Evolutionary conservation across 257 asterid species (phyloP).

Genomic region (Lycium ferocissimum): DNA sequence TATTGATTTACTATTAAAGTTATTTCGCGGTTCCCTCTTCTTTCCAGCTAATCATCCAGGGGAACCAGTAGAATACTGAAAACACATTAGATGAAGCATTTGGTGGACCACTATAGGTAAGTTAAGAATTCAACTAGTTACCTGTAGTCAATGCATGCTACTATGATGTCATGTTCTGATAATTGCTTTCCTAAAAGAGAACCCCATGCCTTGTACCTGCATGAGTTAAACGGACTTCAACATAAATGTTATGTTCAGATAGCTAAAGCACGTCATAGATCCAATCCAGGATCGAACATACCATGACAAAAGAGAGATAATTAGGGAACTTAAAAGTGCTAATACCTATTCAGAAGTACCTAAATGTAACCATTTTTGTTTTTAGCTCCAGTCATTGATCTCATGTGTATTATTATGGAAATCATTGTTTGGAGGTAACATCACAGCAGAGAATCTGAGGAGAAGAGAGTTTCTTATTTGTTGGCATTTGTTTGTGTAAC

Average conservation of each 20-base stretch:
- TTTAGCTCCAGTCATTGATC: constrained; percentile 1
- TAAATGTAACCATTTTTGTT: neutral
- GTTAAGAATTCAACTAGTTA: constrained; percentile 39
- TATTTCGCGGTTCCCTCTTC: constrained; percentile 11
- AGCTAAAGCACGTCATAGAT: neutral
- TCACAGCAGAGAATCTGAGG: neutral
- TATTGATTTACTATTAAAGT: neutral
- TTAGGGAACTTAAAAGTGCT: neutral
- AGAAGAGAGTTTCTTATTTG: neutral
- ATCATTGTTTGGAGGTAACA: constrained; percentile 10
- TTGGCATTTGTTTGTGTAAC: neutral
- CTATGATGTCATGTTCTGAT: constrained; percentile 91
- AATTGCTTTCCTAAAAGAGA: constrained; percentile 87
- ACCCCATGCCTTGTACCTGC: constrained; percentile 99
- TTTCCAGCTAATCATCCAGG: neutral
- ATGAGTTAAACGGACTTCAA: constrained; percentile 18
- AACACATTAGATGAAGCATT: neutral
- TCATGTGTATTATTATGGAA: neutral
- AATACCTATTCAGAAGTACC: neutral
- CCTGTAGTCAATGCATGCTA: constrained; percentile 98
- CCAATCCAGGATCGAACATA: constrained; percentile 9
- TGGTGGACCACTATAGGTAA: neutral
- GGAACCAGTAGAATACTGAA: neutral
- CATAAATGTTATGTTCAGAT: neutral
- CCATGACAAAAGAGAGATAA: neutral